Evolutionary conservation across 2,329 filamentous ascomycete species (phyloP).

Genomic region (Exophiala mesophila): DNA sequence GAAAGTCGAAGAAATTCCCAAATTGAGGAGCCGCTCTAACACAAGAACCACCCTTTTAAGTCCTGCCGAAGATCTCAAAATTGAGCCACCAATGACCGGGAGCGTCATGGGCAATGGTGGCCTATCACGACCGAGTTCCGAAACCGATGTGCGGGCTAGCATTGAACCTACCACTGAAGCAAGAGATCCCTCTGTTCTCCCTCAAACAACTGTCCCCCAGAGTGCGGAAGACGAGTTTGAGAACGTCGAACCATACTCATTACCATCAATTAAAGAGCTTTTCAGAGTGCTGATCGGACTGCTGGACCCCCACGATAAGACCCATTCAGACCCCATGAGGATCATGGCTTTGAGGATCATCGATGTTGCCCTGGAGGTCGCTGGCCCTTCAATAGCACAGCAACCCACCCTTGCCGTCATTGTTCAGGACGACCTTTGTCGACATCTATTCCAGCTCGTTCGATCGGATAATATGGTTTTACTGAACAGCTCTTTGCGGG

Average conservation of each 20-base stretch:
- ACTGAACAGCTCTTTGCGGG: conserved; percentile 84
- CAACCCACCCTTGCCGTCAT: conserved; percentile 83
- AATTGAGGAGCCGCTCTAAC: conserved; percentile 22
- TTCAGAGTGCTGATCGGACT: conserved; percentile 92
- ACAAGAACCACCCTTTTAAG: conserved; percentile 32
- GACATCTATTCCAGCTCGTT: conserved; percentile 92
- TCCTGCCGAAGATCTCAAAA: conserved; percentile 71
- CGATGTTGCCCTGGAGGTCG: conserved; percentile 93
- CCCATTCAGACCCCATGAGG: conserved; percentile 90
- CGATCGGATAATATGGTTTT: conserved; percentile 95
- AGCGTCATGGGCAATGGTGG: conserved; percentile 55
- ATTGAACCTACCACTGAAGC: conserved; percentile 24
- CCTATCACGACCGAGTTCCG: conserved; percentile 18
- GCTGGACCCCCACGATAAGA: conserved; percentile 84
- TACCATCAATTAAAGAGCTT: conserved; percentile 89
- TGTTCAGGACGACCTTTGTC: conserved; percentile 88
- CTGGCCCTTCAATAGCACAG: conserved; percentile 87
- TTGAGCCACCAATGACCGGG: conserved; percentile 56
- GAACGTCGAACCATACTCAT: conserved; percentile 78
- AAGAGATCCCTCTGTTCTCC: conserved; percentile 32
- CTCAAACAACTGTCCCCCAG: conserved; percentile 31
- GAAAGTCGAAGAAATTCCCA: conserved; percentile 65
- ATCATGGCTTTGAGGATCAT: conserved; percentile 97
- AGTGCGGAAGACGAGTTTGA: conserved; percentile 32
- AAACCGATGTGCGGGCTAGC: conserved; percentile 13